Evolutionary conservation across 257 asterid species (phyloP).

Genomic region (Linaria vulgaris): DNA sequence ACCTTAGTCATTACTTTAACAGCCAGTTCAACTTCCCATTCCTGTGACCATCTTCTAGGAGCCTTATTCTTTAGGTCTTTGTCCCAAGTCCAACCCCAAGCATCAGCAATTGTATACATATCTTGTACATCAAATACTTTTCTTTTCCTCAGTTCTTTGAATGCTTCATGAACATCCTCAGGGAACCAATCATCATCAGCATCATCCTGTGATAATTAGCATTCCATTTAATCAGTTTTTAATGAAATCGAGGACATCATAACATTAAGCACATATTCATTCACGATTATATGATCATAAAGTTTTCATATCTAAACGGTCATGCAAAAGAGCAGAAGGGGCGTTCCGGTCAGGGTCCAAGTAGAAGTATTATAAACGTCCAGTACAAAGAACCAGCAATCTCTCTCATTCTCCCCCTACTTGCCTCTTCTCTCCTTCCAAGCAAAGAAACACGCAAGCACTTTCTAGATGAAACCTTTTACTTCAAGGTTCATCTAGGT

Average conservation of each 20-base stretch:
- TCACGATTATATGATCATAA: not conserved
- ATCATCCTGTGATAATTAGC: conserved; percentile 56
- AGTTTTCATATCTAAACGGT: conserved; percentile 4
- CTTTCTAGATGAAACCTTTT: no score
- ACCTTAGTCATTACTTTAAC: conserved; percentile 78
- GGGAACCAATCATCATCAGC: conserved; percentile 98
- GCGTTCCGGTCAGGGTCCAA: not conserved
- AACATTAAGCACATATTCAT: not conserved
- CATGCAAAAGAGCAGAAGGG: not conserved
- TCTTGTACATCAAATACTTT: conserved; percentile 84
- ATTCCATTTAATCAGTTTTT: not conserved
- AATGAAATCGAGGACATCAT: conserved; percentile 2
- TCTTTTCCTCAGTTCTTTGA: conserved; percentile 81
- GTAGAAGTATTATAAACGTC: conserved; percentile 1
- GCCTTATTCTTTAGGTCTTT: conserved; percentile 77
- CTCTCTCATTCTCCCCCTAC: not conserved
- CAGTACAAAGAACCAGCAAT: not conserved
- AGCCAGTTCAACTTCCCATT: conserved; percentile 98
- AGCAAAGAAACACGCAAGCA: not conserved
- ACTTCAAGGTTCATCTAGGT: no score
- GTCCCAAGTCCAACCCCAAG: conserved; percentile 99
- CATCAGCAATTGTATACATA: conserved; percentile 97
- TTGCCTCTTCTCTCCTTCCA: not conserved
- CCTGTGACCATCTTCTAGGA: conserved; percentile 95
- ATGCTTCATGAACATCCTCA: conserved; percentile 82